These are phyloP conservation scores for Umbelopsis ramanniana DNA, from an alignment of 192 early-diverging fungal species.

Conservation along the genomic window DNA sequence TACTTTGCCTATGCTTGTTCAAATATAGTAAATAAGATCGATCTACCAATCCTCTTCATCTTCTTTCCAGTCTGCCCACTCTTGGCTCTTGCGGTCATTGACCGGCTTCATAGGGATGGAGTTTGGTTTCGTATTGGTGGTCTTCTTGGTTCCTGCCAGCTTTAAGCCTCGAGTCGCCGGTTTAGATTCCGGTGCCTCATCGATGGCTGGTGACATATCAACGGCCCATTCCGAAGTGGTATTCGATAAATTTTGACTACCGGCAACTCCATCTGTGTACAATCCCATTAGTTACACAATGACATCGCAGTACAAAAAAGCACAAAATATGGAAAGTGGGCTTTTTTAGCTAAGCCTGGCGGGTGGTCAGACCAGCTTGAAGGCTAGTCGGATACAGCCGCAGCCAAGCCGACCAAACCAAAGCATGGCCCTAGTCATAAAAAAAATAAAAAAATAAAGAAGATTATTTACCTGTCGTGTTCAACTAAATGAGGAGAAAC, in stretches of 20 bases:
- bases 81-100: constrained; percentile 15
- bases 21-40: background rate
- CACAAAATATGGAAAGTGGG: too few species aligned
- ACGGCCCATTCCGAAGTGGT: constrained; percentile 21
- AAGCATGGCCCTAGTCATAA: background rate
- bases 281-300: constrained; percentile 13
- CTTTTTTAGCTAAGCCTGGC: too few species aligned
- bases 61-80: constrained; percentile 15
- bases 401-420: background rate
- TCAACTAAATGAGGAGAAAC: background rate
- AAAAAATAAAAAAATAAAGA: background rate
- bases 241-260: constrained; percentile 1
- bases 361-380: too few species aligned
- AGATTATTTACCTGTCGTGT: background rate
- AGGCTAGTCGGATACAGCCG: too few species aligned
- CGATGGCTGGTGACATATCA: constrained; percentile 13
- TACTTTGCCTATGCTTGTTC: too few species aligned
- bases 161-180: constrained; percentile 4
- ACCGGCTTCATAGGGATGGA: constrained; percentile 5
- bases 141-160: background rate
- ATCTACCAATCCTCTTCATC: constrained; percentile 21
- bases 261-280: background rate
- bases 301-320: background rate
- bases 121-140: background rate
- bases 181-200: constrained; percentile 10